phyloP scores from a whole-genome alignment of 2,329 filamentous ascomycete species.

The Aspergillus candidus region DNA sequence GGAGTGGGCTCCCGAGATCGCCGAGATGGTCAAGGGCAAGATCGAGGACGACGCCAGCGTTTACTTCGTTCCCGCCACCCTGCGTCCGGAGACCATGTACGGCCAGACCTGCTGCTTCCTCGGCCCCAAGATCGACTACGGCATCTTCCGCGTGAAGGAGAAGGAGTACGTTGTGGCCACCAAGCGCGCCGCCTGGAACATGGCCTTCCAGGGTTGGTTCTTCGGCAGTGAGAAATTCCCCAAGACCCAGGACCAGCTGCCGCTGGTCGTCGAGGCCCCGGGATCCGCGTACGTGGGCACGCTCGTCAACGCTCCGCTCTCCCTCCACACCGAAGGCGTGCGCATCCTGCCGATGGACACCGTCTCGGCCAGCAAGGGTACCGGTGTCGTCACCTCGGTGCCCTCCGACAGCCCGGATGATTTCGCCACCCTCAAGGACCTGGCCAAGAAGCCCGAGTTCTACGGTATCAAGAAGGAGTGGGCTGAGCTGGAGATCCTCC shows the following conservation, averaged over 20 bases:
- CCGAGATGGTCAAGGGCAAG: constrained; percentile 66
- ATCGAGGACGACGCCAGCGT: constrained; percentile 72
- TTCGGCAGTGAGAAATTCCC: constrained; percentile 46
- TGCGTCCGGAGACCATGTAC: constrained; percentile 97
- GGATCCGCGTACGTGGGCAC: constrained; percentile 82
- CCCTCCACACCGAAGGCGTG: constrained; percentile 74
- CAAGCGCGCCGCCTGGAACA: constrained; percentile 80
- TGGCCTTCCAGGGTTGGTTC: constrained; percentile 89
- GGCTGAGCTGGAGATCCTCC: constrained; percentile 82
- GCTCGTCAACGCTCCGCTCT: constrained; percentile 83
- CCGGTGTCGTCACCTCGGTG: constrained; percentile 91
- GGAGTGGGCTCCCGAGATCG: constrained; percentile 76
- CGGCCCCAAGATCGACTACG: constrained; percentile 81
- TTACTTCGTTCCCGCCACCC: constrained; percentile 84
- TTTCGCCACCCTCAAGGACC: constrained; percentile 78
- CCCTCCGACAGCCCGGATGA: constrained; percentile 96
- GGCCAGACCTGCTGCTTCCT: constrained; percentile 96
- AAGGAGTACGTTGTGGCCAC: constrained; percentile 81
- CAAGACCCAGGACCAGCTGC: constrained; percentile 62
- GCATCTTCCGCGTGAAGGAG: constrained; percentile 71
- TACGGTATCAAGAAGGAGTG: constrained; percentile 96
- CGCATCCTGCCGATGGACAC: constrained; percentile 93
- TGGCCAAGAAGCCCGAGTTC: constrained; percentile 92
- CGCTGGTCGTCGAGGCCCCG: constrained; percentile 66
- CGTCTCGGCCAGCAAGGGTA: constrained; percentile 87